A percentile compares a stretch with the other conserved stretches of the same genome.
These are phyloP conservation scores for Lentinula sp. DNA, from an alignment of 768 basidiomycete species.

Conservation along the genomic window DNA sequence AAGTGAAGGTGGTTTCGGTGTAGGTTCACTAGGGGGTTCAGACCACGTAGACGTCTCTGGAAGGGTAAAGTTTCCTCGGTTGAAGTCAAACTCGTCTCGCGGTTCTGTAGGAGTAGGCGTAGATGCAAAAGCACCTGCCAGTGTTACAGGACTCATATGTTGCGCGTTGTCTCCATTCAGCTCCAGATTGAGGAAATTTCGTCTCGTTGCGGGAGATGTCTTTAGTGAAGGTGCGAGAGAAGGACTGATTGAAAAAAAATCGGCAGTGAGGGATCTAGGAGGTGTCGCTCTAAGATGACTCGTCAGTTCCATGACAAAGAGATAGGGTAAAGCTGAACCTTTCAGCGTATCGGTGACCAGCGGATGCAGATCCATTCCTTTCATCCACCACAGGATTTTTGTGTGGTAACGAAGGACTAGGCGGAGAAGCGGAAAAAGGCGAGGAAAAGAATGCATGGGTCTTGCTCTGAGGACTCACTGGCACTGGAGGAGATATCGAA, in stretches of 20 bases:
- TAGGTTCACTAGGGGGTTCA: conserved; percentile 11
- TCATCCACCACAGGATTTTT: neutral
- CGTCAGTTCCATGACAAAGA: neutral
- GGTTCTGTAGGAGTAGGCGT: conserved; percentile 7
- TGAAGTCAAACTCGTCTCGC: conserved; percentile 8
- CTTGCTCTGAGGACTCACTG: conserved; percentile 18
- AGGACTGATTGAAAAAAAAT: conserved; percentile 3
- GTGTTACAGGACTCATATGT: conserved; percentile 2
- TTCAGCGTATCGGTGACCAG: neutral
- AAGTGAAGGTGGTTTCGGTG: conserved; percentile 12
- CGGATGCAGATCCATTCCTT: neutral
- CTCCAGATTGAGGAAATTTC: conserved; percentile 7
- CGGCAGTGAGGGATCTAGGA: conserved; percentile 5
- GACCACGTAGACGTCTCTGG: neutral
- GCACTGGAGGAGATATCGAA: neutral
- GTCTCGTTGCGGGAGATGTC: conserved; percentile 12
- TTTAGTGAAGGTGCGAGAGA: conserved; percentile 19
- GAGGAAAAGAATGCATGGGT: conserved; percentile 45
- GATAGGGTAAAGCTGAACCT: neutral
- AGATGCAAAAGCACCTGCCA: conserved; percentile 13
- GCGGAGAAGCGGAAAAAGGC: conserved; percentile 32
- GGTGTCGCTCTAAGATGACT: neutral
- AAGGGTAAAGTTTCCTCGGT: neutral
- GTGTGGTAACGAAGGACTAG: conserved; percentile 13
- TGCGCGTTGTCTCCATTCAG: neutral